phyloP scores from a whole-genome alignment of 2,329 filamentous ascomycete genomes.

The Ustulina deusta region DNA sequence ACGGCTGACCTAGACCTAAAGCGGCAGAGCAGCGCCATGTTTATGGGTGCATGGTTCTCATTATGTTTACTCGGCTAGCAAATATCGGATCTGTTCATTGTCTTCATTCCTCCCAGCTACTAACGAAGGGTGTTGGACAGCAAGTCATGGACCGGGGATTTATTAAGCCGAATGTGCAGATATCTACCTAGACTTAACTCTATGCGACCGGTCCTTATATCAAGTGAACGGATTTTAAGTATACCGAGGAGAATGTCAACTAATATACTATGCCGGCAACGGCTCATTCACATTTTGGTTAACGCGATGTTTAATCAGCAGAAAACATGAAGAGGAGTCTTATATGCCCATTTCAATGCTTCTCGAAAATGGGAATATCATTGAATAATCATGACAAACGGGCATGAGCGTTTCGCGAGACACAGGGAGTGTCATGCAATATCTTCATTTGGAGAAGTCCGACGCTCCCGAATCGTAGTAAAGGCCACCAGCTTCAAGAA shows the following conservation, averaged over 20 bases:
- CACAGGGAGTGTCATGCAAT: background rate
- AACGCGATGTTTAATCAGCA: constrained; percentile 9
- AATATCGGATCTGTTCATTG: constrained; percentile 25
- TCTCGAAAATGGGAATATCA: too few species aligned
- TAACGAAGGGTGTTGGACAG: constrained; percentile 41
- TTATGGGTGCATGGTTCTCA: constrained; percentile 33
- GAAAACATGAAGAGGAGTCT: background rate
- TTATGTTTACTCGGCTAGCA: background rate
- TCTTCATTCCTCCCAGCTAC: constrained; percentile 46
- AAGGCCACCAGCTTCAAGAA: background rate
- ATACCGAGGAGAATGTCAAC: constrained; percentile 43
- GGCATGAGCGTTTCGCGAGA: background rate
- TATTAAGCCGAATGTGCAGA: constrained; percentile 41
- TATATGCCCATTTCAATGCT: too few species aligned
- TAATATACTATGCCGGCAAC: constrained; percentile 51
- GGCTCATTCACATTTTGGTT: constrained; percentile 47
- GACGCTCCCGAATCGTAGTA: background rate
- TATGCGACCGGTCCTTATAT: constrained; percentile 40
- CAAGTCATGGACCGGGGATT: constrained; percentile 45
- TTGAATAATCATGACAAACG: background rate
- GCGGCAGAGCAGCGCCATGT: constrained; percentile 41
- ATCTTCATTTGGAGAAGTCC: constrained; percentile 9
- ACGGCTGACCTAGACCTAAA: constrained; percentile 25
- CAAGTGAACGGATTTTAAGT: constrained; percentile 41
- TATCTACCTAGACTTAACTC: constrained; percentile 45